A percentile compares a stretch with the other conserved stretches of the same genome.
Conservation (phyloP, 768 basidiomycete species). For the Cystobasidium tubakii region DNA sequence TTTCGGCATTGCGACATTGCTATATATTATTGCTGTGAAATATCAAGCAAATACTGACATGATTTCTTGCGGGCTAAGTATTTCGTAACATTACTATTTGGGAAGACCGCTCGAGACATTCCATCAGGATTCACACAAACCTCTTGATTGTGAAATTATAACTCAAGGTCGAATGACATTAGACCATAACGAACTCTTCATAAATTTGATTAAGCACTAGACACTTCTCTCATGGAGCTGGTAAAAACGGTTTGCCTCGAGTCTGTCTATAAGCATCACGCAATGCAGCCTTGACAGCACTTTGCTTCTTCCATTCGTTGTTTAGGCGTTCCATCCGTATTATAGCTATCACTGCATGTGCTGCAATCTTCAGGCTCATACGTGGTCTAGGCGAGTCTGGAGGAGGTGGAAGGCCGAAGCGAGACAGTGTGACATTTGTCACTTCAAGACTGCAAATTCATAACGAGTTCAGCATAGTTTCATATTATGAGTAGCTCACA, state of each 20-base stretch:
- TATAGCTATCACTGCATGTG: constrained; percentile 39
- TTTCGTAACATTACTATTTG: no score
- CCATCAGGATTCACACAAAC: no score
- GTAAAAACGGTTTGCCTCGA: constrained; percentile 40
- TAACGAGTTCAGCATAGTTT: background rate
- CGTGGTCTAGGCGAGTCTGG: background rate
- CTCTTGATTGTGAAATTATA: no score
- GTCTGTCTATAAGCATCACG: constrained; percentile 41
- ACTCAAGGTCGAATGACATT: no score
- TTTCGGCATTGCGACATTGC: no score
- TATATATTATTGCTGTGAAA: no score
- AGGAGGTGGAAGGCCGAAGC: constrained; percentile 27
- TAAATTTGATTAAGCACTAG: no score
- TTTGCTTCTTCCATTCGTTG: constrained; percentile 37
- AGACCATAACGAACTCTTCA: no score
- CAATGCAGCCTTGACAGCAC: constrained; percentile 36
- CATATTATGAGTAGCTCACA: background rate
- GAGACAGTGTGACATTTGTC: constrained; percentile 35
- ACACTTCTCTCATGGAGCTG: background rate
- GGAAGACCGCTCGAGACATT: no score
- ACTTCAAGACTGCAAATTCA: constrained; percentile 39
- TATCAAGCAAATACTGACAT: no score
- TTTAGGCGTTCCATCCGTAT: constrained; percentile 37
- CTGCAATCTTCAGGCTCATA: constrained; percentile 38
- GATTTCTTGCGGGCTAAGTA: no score